phyloP scores from a whole-genome alignment of 2,329 filamentous ascomycete genomes.

The Hymenoscyphus albidus region DNA sequence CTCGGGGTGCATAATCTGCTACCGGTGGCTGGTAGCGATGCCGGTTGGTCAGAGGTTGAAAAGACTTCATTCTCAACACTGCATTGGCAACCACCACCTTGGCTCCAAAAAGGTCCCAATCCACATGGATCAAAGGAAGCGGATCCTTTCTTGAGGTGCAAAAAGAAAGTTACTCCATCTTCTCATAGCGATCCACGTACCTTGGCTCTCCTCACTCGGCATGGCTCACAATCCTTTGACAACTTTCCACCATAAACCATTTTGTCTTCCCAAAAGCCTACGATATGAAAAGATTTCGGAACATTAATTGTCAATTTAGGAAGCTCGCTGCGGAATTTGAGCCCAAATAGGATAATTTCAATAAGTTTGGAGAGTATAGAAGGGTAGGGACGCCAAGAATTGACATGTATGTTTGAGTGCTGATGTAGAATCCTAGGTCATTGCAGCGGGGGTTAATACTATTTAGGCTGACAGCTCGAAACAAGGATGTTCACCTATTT shows the following conservation, averaged over 20 bases:
- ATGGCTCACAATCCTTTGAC: conserved; percentile 14
- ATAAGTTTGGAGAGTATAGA: not conserved
- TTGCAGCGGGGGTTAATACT: not conserved
- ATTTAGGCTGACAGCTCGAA: not conserved
- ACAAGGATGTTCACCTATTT: not conserved
- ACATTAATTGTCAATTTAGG: too few species aligned
- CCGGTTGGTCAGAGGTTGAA: not conserved
- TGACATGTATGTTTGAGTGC: not conserved
- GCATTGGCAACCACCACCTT: not conserved
- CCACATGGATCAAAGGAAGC: not conserved
- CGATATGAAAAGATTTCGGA: too few species aligned
- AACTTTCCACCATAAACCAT: conserved; percentile 15
- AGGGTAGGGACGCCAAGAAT: not conserved
- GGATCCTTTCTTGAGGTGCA: too few species aligned
- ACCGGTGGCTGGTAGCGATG: not conserved
- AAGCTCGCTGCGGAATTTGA: not conserved
- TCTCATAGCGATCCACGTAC: conserved; percentile 2
- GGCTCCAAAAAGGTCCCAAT: not conserved
- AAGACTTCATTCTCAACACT: not conserved
- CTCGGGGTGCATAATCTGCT: not conserved
- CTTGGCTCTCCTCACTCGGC: conserved; percentile 7
- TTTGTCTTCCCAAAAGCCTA: not conserved
- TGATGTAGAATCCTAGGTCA: not conserved
- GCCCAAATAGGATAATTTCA: not conserved
- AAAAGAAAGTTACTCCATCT: not conserved